Evolutionary conservation across 116 monocot species (phyloP).

Genomic region (Papilionanthe hybrid): DNA sequence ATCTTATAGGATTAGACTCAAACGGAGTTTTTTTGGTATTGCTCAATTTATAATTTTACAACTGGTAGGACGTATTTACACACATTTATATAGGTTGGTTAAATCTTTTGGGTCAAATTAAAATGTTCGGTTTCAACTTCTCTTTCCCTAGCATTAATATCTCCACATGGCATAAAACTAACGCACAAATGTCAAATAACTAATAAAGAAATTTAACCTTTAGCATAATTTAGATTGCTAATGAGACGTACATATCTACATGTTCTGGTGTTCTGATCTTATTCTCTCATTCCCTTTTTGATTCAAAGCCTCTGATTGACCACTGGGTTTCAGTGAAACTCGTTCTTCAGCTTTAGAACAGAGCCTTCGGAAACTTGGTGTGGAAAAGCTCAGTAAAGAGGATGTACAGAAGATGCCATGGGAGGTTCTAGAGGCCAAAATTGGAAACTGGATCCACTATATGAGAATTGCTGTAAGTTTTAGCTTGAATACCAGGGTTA

Average conservation of each 20-base stretch:
- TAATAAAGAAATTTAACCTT: neutral
- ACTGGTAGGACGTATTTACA: neutral
- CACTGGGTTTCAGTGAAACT: conserved; percentile 43
- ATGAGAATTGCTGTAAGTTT: conserved; percentile 87
- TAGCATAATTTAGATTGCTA: neutral
- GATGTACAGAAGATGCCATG: conserved; percentile 94
- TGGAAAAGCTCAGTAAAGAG: conserved; percentile 87
- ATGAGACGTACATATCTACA: neutral
- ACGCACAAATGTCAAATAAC: neutral
- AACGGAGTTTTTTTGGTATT: neutral
- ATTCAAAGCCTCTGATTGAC: neutral
- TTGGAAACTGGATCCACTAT: conserved; percentile 94
- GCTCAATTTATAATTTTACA: neutral
- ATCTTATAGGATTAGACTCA: neutral
- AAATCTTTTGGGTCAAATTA: neutral
- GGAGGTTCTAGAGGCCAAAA: conserved; percentile 90
- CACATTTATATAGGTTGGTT: neutral
- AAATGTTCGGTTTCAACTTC: neutral
- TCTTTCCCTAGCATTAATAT: neutral
- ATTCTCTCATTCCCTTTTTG: neutral
- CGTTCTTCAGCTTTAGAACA: conserved; percentile 69
- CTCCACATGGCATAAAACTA: neutral
- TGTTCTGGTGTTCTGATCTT: neutral
- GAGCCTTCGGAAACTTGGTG: conserved; percentile 74
- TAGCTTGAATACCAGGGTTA: conserved; percentile 1